Conservation (phyloP, 192 early-diverging fungal genomes). For the Linnemannia hyalina region DNA sequence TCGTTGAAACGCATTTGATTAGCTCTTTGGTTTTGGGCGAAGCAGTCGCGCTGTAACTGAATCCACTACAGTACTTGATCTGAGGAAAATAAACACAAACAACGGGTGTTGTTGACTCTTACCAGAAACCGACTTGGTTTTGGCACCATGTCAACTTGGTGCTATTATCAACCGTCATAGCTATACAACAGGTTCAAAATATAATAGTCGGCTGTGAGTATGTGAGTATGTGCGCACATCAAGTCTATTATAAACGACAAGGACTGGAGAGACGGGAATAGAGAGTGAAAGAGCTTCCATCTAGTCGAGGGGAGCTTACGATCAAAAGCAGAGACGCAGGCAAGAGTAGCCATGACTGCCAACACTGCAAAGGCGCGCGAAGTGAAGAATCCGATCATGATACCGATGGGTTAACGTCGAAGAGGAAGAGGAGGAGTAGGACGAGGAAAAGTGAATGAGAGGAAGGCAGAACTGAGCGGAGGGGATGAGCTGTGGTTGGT, state of each 20-base stretch:
- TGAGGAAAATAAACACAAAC: neutral
- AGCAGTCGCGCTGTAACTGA: neutral
- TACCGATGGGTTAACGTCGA: neutral
- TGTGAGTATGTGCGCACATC: neutral
- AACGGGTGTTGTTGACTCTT: neutral
- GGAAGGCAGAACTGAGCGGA: neutral
- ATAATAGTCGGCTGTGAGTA: neutral
- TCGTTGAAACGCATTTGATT: neutral
- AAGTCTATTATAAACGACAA: neutral
- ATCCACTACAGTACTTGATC: neutral
- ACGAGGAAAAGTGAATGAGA: neutral
- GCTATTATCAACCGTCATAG: conserved; percentile 41
- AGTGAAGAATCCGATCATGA: conserved; percentile 10
- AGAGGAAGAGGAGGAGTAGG: neutral
- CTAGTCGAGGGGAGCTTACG: conserved; percentile 4
- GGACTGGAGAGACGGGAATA: too few relatives aligned
- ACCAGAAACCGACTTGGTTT: conserved; percentile 51
- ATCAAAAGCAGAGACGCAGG: conserved; percentile 36
- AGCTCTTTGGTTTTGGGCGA: neutral
- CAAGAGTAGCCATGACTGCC: neutral
- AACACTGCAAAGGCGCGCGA: conserved; percentile 20
- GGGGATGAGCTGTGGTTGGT: neutral
- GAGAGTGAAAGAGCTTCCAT: neutral
- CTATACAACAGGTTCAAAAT: neutral
- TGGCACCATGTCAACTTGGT: conserved; percentile 52